Base-by-base conservation (phyloP, 2,329 filamentous ascomycete species). In the Penicillium sp. region DNA sequence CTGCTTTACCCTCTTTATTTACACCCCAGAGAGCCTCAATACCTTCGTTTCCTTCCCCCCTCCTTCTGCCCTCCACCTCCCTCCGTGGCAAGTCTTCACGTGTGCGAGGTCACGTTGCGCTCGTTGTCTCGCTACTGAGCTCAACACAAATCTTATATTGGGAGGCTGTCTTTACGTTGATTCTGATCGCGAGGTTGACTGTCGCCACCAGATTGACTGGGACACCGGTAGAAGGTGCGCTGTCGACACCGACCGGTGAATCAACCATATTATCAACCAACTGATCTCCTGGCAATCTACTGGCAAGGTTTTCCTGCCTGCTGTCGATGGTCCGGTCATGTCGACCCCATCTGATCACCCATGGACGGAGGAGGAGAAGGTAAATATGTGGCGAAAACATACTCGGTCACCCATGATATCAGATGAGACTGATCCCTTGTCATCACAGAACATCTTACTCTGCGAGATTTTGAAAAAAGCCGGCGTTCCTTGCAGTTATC, bases 311-410 rank as follows among this genome's bases (percentile, higher is more conserved):
- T 27, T 38, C 5, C 24, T 18, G 3, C 27, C 33, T 56, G 48
- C 59, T 54, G 59, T 64, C 61, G 61, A 70, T 69, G 67, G 59
- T 61, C 53, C 49, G 68, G 67, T 70, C 59, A 73, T 73, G 70
- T 72, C 70, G 64, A 67, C 65, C 64, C 62, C 57, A 68, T 54
- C 63, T 48, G 70, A 72, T 56, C 67, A 61, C 56, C 64, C 64
- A 63, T 73, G 70, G 70, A 66, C 67, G 32, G 70, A 73, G 62
- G 69, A 72, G 62, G 70, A 73, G 66, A 73, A 69, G 69, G 70
- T 72, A 71, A 49, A 61, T 42, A 24, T 38, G 45, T 39, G 50
- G 43, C 26, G 9, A 25, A 12, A 32, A 25, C 28, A 18, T 18
- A 3, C 28, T 35, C 4, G 28, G 9, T 29, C 9, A 24, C 9